A percentile compares a stretch with the other conserved stretches of the same genome.
Conservation (phyloP, 306 rosid species). For the Macrotyloma uniflorum region DNA sequence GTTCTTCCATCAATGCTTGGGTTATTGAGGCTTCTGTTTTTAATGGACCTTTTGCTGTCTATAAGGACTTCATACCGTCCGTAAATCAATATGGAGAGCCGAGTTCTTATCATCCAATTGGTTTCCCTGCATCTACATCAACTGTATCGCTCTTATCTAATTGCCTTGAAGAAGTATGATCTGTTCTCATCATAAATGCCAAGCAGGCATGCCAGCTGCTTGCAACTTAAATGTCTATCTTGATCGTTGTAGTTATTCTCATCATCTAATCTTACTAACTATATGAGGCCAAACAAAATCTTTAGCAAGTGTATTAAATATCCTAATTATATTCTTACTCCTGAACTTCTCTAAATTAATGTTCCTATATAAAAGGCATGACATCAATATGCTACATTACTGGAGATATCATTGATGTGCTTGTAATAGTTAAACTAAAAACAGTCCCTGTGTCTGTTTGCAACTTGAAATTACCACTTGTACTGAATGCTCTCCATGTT, state of each 20-base stretch:
- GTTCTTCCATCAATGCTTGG: slow-evolving; percentile 76
- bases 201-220: not conserved
- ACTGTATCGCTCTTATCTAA: slow-evolving; percentile 58
- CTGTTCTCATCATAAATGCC: not conserved
- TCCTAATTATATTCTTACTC: slow-evolving; percentile 15
- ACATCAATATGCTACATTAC: not conserved
- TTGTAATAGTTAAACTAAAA: not conserved
- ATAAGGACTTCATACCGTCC: slow-evolving; percentile 70
- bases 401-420: not conserved
- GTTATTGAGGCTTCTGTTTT: slow-evolving; percentile 77
- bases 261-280: not conserved
- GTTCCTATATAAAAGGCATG: not conserved
- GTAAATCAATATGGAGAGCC: slow-evolving; percentile 83
- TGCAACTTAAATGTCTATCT: not conserved
- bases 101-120: slow-evolving; percentile 57
- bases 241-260: not conserved
- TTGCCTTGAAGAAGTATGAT: slow-evolving; percentile 67
- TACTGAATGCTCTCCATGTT: not conserved
- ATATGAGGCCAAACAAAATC: not conserved
- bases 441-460: not conserved
- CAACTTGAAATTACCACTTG: not conserved
- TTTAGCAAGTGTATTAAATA: not conserved
- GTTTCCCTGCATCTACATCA: slow-evolving; percentile 69
- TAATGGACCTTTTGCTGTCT: slow-evolving; percentile 83
- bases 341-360: not conserved